Evolutionary conservation across 2,329 filamentous ascomycete genomes (phyloP), one percentile per base, ranked within the genome.

Genomic region (Tolypocladium pustulatum): DNA sequence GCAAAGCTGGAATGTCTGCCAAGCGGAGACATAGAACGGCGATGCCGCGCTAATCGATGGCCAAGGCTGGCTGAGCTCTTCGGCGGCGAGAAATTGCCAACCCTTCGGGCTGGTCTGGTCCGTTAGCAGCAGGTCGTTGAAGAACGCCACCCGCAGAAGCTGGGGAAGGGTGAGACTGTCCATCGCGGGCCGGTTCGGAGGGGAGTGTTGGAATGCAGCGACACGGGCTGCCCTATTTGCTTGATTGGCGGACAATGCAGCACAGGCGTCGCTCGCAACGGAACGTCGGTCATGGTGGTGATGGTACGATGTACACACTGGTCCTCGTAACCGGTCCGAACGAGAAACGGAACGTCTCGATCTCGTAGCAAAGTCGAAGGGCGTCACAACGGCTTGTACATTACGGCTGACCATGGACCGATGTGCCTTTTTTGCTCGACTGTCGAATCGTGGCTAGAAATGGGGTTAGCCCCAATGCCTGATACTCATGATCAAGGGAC

Each of bases 401-500:
- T 20, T 34, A 32, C 9, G 37, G 25, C 12, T 27, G 15, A 52
- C 20, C 37, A 58, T 25, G 22, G 41, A 46, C 22, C 41, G n/a
- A 22, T 46, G 41, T 46, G 41, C 41, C 10, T 27, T n/a, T 17
- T 34, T 15, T 34, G 30, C 8, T 52, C 41, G 56, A 59, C 20
- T 17, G 27, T 30, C 41, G n/a, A 7, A 30, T 57, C n/a, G n/a
- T 25, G 27, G 37, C 40, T 49, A 27, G 15, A 40, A 57, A 8
- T 17, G 27, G 25, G 2, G 17, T 52, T 57, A 37, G 54, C 13
- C 40, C 55, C 40, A 52, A 22, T 57, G 55, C 58, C 58, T 22
- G 34, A 52, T 41, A 46, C 25, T 36, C 56, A 15, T 34, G n/a
- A 6, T 37, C 17, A 52, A 64, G 65, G 62, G 34, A 54, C 36